A percentile compares a stretch with the other conserved stretches of the same genome.
phyloP scores from a whole-genome alignment of 2,329 filamentous ascomycete genomes.

The Plenodomus lindquistii region DNA sequence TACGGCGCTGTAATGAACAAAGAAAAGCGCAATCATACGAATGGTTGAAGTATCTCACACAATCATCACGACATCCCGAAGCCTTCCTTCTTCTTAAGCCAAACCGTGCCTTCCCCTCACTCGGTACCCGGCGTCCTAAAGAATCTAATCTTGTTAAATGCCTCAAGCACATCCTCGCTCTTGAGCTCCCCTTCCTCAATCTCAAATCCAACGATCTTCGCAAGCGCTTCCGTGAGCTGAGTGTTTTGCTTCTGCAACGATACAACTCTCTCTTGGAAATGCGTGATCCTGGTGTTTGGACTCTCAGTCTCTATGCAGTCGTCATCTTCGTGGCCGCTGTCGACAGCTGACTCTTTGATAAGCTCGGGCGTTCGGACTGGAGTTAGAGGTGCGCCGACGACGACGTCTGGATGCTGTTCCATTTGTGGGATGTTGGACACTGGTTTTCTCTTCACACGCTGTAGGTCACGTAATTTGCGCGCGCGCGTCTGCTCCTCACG shows the following conservation, averaged over 20 bases:
- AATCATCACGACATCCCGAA: background rate
- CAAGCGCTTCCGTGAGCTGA: conserved; percentile 29
- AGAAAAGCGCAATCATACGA: too few species aligned
- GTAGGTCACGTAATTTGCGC: conserved; percentile 31
- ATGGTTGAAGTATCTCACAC: background rate
- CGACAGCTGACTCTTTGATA: conserved; percentile 1
- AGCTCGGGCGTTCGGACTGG: conserved; percentile 20
- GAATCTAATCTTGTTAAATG: conserved; percentile 3
- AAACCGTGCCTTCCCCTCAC: too few species aligned
- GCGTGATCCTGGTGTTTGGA: conserved; percentile 14
- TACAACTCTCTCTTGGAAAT: conserved; percentile 22
- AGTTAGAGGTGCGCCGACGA: conserved; percentile 15
- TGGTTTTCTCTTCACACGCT: conserved; percentile 26
- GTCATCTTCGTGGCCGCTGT: conserved; percentile 11
- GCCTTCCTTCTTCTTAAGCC: too few species aligned
- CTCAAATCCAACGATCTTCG: conserved; percentile 30
- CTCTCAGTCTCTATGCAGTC: conserved; percentile 11
- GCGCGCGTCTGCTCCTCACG: conserved; percentile 28
- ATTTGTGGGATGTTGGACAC: conserved; percentile 5
- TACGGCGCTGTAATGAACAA: too few species aligned
- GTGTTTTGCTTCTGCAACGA: conserved; percentile 30
- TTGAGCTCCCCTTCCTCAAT: conserved; percentile 23
- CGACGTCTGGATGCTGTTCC: conserved; percentile 11
- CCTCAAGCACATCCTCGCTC: conserved; percentile 19
- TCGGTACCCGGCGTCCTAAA: background rate